A percentile compares a stretch with the other conserved stretches of the same genome.
phyloP scores from a whole-genome alignment of 1,139 yeast genomes.

The Wickerhamomyces sp. region DNA sequence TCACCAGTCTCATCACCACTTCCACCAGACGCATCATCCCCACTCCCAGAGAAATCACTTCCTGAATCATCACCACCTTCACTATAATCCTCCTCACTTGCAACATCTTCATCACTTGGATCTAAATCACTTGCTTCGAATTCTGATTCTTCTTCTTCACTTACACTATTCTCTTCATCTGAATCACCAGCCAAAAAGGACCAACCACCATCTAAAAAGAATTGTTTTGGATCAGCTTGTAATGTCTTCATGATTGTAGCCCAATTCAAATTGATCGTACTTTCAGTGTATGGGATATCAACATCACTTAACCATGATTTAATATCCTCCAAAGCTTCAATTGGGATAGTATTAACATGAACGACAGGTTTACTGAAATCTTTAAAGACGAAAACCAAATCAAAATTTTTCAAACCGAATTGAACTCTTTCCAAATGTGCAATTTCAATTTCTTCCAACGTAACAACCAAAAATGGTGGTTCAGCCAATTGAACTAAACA shows the following conservation, averaged over 20 bases:
- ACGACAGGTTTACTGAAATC: slow-evolving; percentile 85
- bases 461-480: slow-evolving; percentile 90
- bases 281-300: slow-evolving; percentile 91
- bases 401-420: slow-evolving; percentile 94
- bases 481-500: slow-evolving; percentile 91
- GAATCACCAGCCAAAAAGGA: slow-evolving; percentile 74
- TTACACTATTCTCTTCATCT: slow-evolving; percentile 58
- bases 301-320: slow-evolving; percentile 96
- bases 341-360: slow-evolving; percentile 92
- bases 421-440: slow-evolving; percentile 97
- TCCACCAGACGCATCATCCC: slow-evolving; percentile 29
- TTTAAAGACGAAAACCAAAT: slow-evolving; percentile 89
- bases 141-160: slow-evolving; percentile 42
- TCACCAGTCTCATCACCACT: slow-evolving; percentile 52
- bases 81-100: slow-evolving; percentile 43
- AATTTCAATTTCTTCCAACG: slow-evolving; percentile 86
- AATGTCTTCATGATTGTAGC: slow-evolving; percentile 91
- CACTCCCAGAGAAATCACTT: slow-evolving; percentile 48
- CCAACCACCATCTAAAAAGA: slow-evolving; percentile 96
- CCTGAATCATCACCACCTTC: slow-evolving; percentile 36
- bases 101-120: slow-evolving; percentile 72
- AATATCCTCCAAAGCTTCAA: slow-evolving; percentile 85
- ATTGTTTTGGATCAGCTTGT: slow-evolving; percentile 88
- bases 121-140: slow-evolving; percentile 47
- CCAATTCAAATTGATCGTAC: slow-evolving; percentile 96